These are phyloP conservation scores for Brassica incana DNA, from an alignment of 345 rosid species.

Conservation along the genomic window DNA sequence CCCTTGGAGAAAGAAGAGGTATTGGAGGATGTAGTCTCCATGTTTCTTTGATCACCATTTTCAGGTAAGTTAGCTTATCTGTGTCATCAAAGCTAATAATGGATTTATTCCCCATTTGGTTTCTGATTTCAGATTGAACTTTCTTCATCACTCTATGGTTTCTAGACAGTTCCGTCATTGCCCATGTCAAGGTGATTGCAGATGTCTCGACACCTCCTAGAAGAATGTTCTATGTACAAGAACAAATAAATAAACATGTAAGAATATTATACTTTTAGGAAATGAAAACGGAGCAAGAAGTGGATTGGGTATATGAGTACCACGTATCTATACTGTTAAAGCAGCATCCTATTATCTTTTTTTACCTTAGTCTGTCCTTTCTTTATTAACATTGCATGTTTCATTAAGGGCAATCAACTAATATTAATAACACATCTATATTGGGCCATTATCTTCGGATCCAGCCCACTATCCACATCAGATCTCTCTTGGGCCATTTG, in stretches of 20 bases:
- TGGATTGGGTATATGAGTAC: background rate
- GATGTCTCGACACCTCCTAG: background rate
- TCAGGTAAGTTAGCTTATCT: background rate
- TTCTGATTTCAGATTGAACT: constrained; percentile 7
- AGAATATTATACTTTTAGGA: background rate
- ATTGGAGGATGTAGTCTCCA: constrained; percentile 9
- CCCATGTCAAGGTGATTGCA: background rate
- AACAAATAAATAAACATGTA: background rate
- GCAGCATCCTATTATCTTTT: no score
- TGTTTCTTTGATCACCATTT: constrained; percentile 16
- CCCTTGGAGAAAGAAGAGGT: constrained; percentile 11
- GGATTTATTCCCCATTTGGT: background rate
- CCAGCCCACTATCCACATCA: no score
- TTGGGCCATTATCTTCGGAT: no score
- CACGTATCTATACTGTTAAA: background rate
- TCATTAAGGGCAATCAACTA: no score
- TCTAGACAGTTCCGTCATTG: background rate
- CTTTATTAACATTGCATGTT: no score
- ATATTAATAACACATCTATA: no score
- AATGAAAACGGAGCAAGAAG: background rate
- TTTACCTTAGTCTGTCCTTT: no score
- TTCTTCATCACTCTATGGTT: constrained; percentile 9
- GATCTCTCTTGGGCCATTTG: no score
- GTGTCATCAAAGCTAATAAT: background rate
- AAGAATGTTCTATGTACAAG: background rate